A percentile compares a stretch with the other conserved stretches of the same genome.
Evolutionary conservation across 2,329 filamentous ascomycete genomes (phyloP).

Genomic region (Fusarium sp.): DNA sequence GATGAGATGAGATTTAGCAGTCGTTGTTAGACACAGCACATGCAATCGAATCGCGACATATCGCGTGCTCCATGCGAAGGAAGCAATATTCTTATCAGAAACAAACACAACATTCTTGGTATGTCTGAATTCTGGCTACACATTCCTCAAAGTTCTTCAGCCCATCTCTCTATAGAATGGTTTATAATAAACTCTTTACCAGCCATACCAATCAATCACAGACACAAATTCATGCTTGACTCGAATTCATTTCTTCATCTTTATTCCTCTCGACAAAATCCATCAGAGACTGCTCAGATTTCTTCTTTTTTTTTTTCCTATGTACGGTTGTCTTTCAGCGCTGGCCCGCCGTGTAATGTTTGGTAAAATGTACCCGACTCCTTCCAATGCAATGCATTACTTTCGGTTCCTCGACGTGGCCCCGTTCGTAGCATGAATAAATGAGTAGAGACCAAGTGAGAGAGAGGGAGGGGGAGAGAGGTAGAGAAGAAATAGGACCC

Average conservation of each 20-base stretch:
- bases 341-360: constrained; percentile 33
- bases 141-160: constrained; percentile 1
- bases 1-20: background rate
- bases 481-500: background rate
- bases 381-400: constrained; percentile 44
- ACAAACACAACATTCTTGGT: background rate
- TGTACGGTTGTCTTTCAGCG: constrained; percentile 43
- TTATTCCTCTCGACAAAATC: constrained; percentile 19
- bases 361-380: constrained; percentile 38
- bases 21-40: background rate
- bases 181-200: background rate
- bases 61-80: background rate
- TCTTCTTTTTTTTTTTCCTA: constrained; percentile 35
- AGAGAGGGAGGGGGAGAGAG: background rate
- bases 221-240: background rate
- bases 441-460: background rate
- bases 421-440: constrained; percentile 20
- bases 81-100: background rate
- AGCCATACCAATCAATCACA: background rate
- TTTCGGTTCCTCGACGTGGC: constrained; percentile 36
- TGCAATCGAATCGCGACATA: background rate
- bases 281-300: constrained; percentile 31
- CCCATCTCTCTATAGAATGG: background rate
- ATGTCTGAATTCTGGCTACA: background rate
- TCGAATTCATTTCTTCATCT: constrained; percentile 23